Base-by-base conservation (phyloP, 1,284 basidiomycete species). In the Amylostereum areolatum region DNA sequence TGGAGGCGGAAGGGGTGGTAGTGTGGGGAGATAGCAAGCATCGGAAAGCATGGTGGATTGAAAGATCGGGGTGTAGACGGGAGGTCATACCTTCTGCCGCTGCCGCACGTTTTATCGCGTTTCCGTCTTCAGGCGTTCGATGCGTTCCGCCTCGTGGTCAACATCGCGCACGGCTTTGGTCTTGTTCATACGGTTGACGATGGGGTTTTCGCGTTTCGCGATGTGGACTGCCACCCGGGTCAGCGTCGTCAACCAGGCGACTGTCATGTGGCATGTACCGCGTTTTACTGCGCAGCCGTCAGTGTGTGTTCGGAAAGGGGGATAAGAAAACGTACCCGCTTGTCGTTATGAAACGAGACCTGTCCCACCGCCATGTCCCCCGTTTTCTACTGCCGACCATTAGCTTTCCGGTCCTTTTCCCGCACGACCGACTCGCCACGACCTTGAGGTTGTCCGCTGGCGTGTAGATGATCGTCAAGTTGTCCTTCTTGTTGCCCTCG, bases 331-430 rank as follows among this genome's bases (percentile, higher is more conserved):
- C 12, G 25, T 39, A 91, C 91, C 66, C 78, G 78, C 60, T 93
- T 90, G 64, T 97, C 93, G 50, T 76, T 89, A 59, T 96, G 89
- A 65, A 99, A 99, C 0, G 92, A 88, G 0, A 99, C 97, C 60
- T 95, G 87, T 0, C 97, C 96, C 2, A 95, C 85, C 0, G 92
- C 92, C 92, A 96, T 96, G 62, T 96, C 92, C 1, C 94, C 94
- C 6, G 89, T 88, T 91, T 97, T 97, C 89, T 92, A 53, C 3
- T 43, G n/a, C n/a, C n/a, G n/a, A n/a, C n/a, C n/a, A n/a, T n/a
- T n/a, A 42, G 12, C 34, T n/a, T 7, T 36, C 34, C 41, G n/a
- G 43, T 12, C 24, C 32, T 12, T 41, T 7, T 8, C 9, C 39
- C 18, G 18, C n/a, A 36, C 10, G 8, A 11, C 10, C 1, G 25